Evolutionary conservation across 768 basidiomycete genomes (phyloP).

Genomic region (Mycena vulgaris): DNA sequence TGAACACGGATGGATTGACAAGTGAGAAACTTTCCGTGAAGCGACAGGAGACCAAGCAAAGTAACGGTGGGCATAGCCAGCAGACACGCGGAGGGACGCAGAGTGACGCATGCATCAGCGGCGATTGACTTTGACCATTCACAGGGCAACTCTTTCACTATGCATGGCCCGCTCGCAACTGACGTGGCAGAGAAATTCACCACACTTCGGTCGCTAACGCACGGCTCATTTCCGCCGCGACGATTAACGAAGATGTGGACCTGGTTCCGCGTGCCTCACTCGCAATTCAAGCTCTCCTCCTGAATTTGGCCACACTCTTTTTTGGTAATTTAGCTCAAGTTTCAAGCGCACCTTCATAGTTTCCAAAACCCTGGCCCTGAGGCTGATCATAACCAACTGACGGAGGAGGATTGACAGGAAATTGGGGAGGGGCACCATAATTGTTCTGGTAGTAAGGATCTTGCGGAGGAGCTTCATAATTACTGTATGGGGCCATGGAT

Average conservation of each 20-base stretch:
- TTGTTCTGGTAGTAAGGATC: conserved; percentile 80
- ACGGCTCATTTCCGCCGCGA: conserved; percentile 50
- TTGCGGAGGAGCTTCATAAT: conserved; percentile 76
- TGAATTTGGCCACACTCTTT: conserved; percentile 51
- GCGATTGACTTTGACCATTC: conserved; percentile 42
- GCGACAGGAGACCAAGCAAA: conserved; percentile 58
- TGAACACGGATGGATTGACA: conserved; percentile 70
- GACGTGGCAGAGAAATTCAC: conserved; percentile 51
- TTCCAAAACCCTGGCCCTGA: conserved; percentile 65
- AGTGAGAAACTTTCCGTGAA: conserved; percentile 62
- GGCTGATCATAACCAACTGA: conserved; percentile 68
- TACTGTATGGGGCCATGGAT: conserved; percentile 78
- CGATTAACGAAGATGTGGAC: conserved; percentile 49
- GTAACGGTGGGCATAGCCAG: conserved; percentile 62
- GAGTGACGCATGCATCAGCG: conserved; percentile 49
- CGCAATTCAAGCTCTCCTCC: conserved; percentile 53
- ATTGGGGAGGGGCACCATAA: conserved; percentile 69
- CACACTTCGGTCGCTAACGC: conserved; percentile 53
- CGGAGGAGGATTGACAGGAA: conserved; percentile 59
- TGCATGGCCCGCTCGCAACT: conserved; percentile 39
- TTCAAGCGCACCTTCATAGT: conserved; percentile 91
- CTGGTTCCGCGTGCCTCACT: conserved; percentile 67
- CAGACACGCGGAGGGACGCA: conserved; percentile 55
- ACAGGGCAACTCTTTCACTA: conserved; percentile 39
- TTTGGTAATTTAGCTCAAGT: conserved; percentile 69